Evolutionary conservation across 495 filamentous ascomycete genomes (phyloP).

Genomic region (Trichoderma erinaceum): DNA sequence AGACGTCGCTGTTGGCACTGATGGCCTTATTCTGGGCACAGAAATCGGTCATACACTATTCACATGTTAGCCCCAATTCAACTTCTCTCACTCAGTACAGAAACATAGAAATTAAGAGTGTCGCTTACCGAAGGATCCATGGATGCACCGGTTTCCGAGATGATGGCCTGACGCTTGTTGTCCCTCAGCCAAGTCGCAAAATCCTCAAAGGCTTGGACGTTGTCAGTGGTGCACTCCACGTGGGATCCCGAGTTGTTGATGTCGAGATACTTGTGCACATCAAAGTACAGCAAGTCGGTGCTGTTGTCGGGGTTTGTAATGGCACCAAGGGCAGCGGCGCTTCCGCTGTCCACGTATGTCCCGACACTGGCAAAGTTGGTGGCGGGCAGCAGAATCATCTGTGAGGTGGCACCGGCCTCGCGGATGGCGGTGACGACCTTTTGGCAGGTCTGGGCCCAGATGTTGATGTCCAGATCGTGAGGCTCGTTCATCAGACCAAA

Average conservation of each 20-base stretch:
- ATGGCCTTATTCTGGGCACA: slow-evolving; percentile 43
- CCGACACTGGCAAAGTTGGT: slow-evolving; percentile 45
- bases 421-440: slow-evolving; percentile 54
- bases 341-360: slow-evolving; percentile 37
- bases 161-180: slow-evolving; percentile 45
- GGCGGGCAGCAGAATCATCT: slow-evolving; percentile 46
- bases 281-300: slow-evolving; percentile 49
- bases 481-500: slow-evolving; percentile 64
- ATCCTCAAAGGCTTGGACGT: slow-evolving; percentile 41
- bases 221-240: slow-evolving; percentile 46
- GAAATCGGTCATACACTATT: slow-evolving; percentile 36
- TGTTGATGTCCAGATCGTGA: slow-evolving; percentile 42
- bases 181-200: slow-evolving; percentile 43
- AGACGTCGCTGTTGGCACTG: slow-evolving; percentile 47
- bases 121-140: slow-evolving; percentile 27
- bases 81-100: too few species aligned
- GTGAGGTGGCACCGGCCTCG: slow-evolving; percentile 48
- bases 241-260: slow-evolving; percentile 50
- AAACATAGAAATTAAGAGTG: neutral
- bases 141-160: slow-evolving; percentile 50
- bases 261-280: slow-evolving; percentile 51
- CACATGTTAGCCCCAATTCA: neutral
- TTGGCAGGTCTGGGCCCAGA: slow-evolving; percentile 50
- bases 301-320: slow-evolving; percentile 51
- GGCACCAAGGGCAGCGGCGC: slow-evolving; percentile 38